A percentile compares a stretch with the other conserved stretches of the same genome.
These are phyloP conservation scores for Gaertneriomyces semiglobifer DNA, from an alignment of 192 early-diverging fungal genomes.

Conservation along the genomic window DNA sequence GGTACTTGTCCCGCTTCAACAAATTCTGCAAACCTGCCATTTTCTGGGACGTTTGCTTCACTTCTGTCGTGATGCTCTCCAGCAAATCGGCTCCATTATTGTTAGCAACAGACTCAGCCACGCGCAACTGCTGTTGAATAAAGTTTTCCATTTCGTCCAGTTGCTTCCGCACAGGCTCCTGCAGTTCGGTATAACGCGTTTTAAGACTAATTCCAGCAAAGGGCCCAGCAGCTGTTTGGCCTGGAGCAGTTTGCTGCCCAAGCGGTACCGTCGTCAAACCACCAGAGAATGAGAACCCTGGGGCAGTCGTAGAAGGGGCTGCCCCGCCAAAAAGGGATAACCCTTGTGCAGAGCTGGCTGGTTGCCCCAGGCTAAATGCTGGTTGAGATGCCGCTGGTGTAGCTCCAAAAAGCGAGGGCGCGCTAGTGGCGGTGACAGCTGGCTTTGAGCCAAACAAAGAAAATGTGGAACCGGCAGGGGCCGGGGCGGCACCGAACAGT, in stretches of 20 bases:
- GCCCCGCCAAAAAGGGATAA: neutral
- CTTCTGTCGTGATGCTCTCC: conserved; percentile 22
- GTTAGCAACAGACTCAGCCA: conserved; percentile 23
- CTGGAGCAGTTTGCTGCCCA: neutral
- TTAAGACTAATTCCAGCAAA: conserved; percentile 3
- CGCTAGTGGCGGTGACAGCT: no score
- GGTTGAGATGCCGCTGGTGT: neutral
- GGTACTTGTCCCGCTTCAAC: conserved; percentile 34
- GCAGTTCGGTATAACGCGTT: conserved; percentile 32
- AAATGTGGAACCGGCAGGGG: no score
- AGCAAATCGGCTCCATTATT: conserved; percentile 15
- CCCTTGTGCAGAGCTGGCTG: neutral
- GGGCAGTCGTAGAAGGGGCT: neutral
- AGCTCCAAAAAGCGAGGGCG: neutral
- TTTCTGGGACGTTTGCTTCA: conserved; percentile 27
- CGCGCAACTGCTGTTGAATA: conserved; percentile 30
- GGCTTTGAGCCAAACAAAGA: no score
- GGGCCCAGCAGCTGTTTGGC: neutral
- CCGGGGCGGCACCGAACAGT: no score
- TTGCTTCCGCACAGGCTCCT: conserved; percentile 10
- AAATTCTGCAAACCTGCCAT: conserved; percentile 34
- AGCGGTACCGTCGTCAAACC: neutral
- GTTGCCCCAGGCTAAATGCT: neutral
- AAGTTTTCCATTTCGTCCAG: conserved; percentile 32
- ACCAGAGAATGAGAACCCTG: neutral